Evolutionary conservation across 305 asterid genomes (phyloP), one percentile per base, ranked within the genome.

Genomic region (Fraxinus ornus): DNA sequence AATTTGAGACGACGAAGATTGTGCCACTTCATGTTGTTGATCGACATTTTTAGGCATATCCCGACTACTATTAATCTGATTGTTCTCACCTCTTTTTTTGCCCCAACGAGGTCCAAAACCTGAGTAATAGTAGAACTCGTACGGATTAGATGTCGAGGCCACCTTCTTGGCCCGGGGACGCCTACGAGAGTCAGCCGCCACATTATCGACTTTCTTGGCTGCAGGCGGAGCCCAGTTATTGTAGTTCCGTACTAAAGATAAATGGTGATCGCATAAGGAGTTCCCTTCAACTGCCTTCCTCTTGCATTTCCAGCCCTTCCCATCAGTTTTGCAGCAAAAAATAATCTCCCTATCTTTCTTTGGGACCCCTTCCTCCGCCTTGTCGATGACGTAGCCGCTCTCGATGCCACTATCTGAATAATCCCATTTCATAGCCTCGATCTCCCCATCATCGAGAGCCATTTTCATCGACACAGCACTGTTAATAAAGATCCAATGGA

Each of bases 91-190:
- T 80, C 98, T 89, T 57, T 81, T 90, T 84, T 88, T 92, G 5
- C 92, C 92, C 97, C 97, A 90, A 0, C 88, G 83, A 0, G 96
- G 97, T n/a, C 98, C 94, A 55, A 94, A 93, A 2, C 97, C 97
- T 0, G 95, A 88, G 81, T 94, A 93, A 79, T 93, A 94, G 76
- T 90, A 91, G 66, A 86, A 91, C 19, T 88, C 92, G 37, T 88
- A 22, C 0, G 93, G 88, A 52, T 87, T 83, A 1, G 90, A 78
- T 0, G 89, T 81, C 0, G 93, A 75, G 0, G 80, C 60, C 71
- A 78, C 37, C 64, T 81, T 92, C 78, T 80, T 89, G 7, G 81
- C 79, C 0, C 89, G 88, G 21, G 86, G 41, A 0, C 89, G 88
- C 5, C 92, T 90, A 1, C 81, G n/a, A 6, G 76, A 74, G 49